Evolutionary conservation across 495 filamentous ascomycete genomes (phyloP).

Genomic region (Margaritispora aquatica): DNA sequence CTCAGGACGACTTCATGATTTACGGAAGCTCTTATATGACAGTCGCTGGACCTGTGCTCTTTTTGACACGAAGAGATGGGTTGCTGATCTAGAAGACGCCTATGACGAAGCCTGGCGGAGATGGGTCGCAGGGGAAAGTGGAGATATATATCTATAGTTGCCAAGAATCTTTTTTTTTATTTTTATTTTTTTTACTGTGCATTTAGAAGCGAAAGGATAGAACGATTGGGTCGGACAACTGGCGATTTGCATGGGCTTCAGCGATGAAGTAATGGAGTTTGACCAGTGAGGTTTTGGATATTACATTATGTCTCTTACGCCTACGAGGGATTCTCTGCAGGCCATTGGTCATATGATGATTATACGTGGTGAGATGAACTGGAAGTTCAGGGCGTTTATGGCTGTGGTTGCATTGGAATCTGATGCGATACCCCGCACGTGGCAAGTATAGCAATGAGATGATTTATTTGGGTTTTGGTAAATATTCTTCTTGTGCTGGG

Average conservation of each 20-base stretch:
- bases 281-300: neutral
- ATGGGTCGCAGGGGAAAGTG: constrained; percentile 82
- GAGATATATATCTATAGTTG: constrained; percentile 70
- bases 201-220: neutral
- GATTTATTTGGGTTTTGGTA: neutral
- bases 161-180: neutral
- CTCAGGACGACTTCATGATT: constrained; percentile 61
- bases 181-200: neutral
- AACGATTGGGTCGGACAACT: neutral
- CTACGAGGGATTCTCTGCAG: too few species aligned
- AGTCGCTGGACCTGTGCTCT: constrained; percentile 76
- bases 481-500: neutral
- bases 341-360: too few species aligned
- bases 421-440: neutral
- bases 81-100: constrained; percentile 80
- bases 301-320: too few species aligned
- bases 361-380: neutral
- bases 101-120: constrained; percentile 82
- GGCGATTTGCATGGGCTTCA: constrained; percentile 1
- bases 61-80: constrained; percentile 92
- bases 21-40: constrained; percentile 74
- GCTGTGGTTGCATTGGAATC: too few species aligned
- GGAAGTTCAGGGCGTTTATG: too few species aligned
- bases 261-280: constrained; percentile 20
- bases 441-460: neutral